Base-by-base conservation (phyloP, 164 flowering plant genomes). In the Santalum album region DNA sequence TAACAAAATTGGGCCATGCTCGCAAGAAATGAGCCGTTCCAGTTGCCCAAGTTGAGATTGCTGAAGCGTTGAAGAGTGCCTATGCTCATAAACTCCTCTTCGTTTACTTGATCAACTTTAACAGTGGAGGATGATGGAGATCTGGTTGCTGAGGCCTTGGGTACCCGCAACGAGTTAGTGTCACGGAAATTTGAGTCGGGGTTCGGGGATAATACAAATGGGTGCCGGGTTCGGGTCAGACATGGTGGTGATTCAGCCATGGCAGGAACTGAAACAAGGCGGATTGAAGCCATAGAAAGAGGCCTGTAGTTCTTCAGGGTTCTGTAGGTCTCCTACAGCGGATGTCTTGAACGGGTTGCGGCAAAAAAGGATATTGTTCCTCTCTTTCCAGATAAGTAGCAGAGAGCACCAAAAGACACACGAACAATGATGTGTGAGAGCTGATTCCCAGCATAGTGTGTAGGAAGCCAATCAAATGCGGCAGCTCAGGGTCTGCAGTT, bases 21-120 rank as follows among this genome's bases (percentile, higher is more conserved):
- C 29, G 84, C 97, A 59, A 70, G 68, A 63, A 87, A 80, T 43
- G 76, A 64, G 35, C 95, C 95, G 29, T 61, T 72, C 97, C 97
- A 90, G 47, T 66, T 72, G 46, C 97, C 95, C 56, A 69, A 20
- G 55, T 80, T 90, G 53, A 87, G 70, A n/a, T 83, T 48, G 32
- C 87, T 46, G 74, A 90, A 90, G 18, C 81, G 66, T 39, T 54
- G 70, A 25, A 90, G 75, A 29, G 61, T 64, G 26, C 83, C 87
- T n/a, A 79, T 52, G 52, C 80, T 73, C 68, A 81, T 71, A 10
- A 83, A 17, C 21, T 39, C 74, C 1, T 73, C 75, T 10, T 27
- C 43, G 1, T 60, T 29, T 17, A 46, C 46, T 58, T 22, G 35
- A 23, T 49, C 59, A 25, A 53, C 69, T 19, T 55, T 53, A 5